phyloP scores from a whole-genome alignment of 805 yeast species.

The Barnettozyma botsteinii region DNA sequence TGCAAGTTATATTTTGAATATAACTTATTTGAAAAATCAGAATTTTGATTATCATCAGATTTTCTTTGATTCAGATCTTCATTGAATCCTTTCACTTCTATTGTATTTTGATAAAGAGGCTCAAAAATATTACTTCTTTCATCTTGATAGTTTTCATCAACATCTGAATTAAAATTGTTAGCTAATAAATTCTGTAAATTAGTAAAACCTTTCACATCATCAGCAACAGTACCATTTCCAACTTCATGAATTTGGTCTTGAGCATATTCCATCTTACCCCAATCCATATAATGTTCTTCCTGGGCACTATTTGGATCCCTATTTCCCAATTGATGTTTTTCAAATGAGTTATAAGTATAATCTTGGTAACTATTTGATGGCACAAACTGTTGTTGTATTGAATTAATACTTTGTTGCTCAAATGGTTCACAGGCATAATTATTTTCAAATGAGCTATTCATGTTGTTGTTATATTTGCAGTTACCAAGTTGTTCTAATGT shows the following conservation, averaged over 20 bases:
- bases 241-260: not conserved
- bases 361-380: slow-evolving; percentile 2
- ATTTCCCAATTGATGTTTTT: not conserved
- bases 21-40: slow-evolving; percentile 7
- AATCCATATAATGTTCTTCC: slow-evolving; percentile 5
- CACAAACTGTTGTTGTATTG: not conserved
- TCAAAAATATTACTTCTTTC: slow-evolving; percentile 2
- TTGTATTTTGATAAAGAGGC: not conserved
- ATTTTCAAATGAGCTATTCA: no score
- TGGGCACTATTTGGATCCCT: not conserved
- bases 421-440: no score
- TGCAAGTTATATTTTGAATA: slow-evolving; percentile 15
- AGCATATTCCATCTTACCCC: slow-evolving; percentile 3
- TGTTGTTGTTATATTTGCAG: no score
- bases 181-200: not conserved
- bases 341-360: not conserved
- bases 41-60: not conserved
- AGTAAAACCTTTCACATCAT: not conserved
- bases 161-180: not conserved
- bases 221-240: not conserved
- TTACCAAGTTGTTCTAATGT: not conserved
- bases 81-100: not conserved
- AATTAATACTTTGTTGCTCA: not conserved
- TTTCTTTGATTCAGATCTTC: not conserved
- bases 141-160: not conserved